Conservation (phyloP, 345 rosid genomes). For the Acer negundo region DNA sequence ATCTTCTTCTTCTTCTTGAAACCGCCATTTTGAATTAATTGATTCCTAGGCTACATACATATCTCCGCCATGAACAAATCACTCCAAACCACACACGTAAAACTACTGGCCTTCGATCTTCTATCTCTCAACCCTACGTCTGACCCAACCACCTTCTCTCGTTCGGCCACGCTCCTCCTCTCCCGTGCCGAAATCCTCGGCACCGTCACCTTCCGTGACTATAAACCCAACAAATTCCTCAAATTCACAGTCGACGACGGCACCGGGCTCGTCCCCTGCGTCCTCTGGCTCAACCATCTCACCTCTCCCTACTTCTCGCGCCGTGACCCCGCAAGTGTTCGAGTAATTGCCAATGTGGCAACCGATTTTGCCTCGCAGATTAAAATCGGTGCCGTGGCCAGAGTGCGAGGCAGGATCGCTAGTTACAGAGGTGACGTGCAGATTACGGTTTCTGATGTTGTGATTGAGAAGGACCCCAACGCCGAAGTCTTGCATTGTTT, state of each 20-base stretch:
- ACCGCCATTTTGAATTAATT: neutral
- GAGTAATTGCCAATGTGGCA: slow-evolving; percentile 50
- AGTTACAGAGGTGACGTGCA: slow-evolving; percentile 59
- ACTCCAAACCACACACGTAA: slow-evolving; percentile 51
- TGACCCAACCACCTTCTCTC: slow-evolving; percentile 38
- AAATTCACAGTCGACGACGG: slow-evolving; percentile 70
- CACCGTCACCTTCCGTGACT: slow-evolving; percentile 51
- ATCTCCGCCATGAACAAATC: slow-evolving; percentile 35
- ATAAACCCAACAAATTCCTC: slow-evolving; percentile 56
- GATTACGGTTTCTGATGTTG: slow-evolving; percentile 63
- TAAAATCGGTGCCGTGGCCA: slow-evolving; percentile 52
- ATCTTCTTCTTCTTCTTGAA: neutral
- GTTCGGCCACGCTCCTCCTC: slow-evolving; percentile 27
- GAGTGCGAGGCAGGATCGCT: slow-evolving; percentile 73
- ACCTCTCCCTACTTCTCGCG: slow-evolving; percentile 56
- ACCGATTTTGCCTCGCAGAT: slow-evolving; percentile 40
- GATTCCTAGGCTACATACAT: no score
- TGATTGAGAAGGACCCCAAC: slow-evolving; percentile 77
- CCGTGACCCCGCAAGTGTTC: slow-evolving; percentile 43
- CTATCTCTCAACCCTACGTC: slow-evolving; percentile 40
- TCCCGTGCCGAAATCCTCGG: slow-evolving; percentile 70
- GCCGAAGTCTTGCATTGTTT: slow-evolving; percentile 78
- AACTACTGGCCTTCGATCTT: slow-evolving; percentile 58
- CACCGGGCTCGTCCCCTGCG: slow-evolving; percentile 63
- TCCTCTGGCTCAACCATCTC: slow-evolving; percentile 85